Conservation (phyloP, 306 rosid genomes). For the Trifolium subterraneum region DNA sequence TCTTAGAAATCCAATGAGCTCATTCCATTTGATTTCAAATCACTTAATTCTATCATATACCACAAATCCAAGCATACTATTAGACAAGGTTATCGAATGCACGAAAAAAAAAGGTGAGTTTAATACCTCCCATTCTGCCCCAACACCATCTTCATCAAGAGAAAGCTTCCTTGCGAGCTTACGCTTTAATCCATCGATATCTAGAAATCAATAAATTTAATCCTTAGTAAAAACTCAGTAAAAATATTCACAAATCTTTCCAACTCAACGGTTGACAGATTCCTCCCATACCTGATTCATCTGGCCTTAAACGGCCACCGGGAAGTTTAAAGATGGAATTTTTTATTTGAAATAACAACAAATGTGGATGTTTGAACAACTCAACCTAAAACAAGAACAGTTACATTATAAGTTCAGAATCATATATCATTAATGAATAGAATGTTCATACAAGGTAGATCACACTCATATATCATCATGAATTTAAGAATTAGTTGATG, state of each 20-base stretch:
- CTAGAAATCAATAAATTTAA: slow-evolving; percentile 50
- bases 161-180: slow-evolving; percentile 79
- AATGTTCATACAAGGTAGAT: neutral
- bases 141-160: slow-evolving; percentile 50
- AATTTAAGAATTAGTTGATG: too few species aligned
- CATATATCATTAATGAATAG: neutral
- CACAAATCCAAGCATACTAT: too few species aligned
- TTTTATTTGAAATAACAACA: slow-evolving; percentile 74
- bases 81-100: too few species aligned
- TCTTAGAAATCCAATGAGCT: neutral
- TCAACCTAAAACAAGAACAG: slow-evolving; percentile 69
- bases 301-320: slow-evolving; percentile 87
- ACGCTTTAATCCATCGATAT: slow-evolving; percentile 76
- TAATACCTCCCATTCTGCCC: slow-evolving; percentile 86
- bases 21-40: neutral
- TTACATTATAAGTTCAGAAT: neutral
- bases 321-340: slow-evolving; percentile 85
- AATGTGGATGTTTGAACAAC: slow-evolving; percentile 90
- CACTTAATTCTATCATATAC: too few species aligned
- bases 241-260: neutral
- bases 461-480: too few species aligned
- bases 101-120: neutral
- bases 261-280: slow-evolving; percentile 15
- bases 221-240: slow-evolving; percentile 4
- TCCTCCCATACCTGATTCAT: slow-evolving; percentile 73